phyloP scores from a whole-genome alignment of 768 basidiomycete genomes.

The Mycena rosella region DNA sequence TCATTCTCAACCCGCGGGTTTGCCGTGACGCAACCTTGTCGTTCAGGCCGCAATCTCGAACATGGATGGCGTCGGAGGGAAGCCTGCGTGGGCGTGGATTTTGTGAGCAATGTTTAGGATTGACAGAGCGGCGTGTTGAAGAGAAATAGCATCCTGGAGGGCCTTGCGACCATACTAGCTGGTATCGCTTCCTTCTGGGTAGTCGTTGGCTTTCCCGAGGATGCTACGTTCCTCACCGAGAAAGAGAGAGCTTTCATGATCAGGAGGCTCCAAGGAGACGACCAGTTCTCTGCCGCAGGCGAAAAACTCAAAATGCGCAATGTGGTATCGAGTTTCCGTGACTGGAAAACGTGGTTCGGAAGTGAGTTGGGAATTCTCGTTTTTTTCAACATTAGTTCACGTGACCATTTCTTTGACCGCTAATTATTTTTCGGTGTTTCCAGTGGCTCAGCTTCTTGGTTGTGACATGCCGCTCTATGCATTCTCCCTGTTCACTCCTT shows the following conservation, averaged over 20 bases:
- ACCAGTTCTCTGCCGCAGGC: slow-evolving; percentile 75
- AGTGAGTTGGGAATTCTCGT: slow-evolving; percentile 56
- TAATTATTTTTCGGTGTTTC: too few relatives aligned
- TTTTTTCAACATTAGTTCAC: slow-evolving; percentile 1
- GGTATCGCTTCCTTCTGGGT: slow-evolving; percentile 76
- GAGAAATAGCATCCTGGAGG: slow-evolving; percentile 75
- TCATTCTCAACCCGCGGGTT: background rate
- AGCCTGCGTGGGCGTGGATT: slow-evolving; percentile 66
- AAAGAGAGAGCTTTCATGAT: slow-evolving; percentile 74
- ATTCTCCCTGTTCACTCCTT: slow-evolving; percentile 65
- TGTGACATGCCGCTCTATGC: slow-evolving; percentile 71
- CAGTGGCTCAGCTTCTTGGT: slow-evolving; percentile 54
- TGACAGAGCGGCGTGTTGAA: background rate
- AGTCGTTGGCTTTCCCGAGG: slow-evolving; percentile 84
- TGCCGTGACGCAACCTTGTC: background rate
- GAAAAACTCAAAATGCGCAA: slow-evolving; percentile 67
- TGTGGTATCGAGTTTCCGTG: slow-evolving; percentile 69
- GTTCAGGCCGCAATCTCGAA: slow-evolving; percentile 75
- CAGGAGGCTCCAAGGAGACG: slow-evolving; percentile 73
- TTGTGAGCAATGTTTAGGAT: slow-evolving; percentile 46
- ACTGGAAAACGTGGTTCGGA: slow-evolving; percentile 82
- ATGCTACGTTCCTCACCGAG: slow-evolving; percentile 75
- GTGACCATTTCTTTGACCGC: background rate
- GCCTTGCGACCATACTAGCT: slow-evolving; percentile 73
- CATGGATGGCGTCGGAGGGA: slow-evolving; percentile 77